Percentiles rank a stretch among this genome's conserved stretches.
Conservation (phyloP, 2,329 filamentous ascomycete genomes). For the Fusarium begoniae region DNA sequence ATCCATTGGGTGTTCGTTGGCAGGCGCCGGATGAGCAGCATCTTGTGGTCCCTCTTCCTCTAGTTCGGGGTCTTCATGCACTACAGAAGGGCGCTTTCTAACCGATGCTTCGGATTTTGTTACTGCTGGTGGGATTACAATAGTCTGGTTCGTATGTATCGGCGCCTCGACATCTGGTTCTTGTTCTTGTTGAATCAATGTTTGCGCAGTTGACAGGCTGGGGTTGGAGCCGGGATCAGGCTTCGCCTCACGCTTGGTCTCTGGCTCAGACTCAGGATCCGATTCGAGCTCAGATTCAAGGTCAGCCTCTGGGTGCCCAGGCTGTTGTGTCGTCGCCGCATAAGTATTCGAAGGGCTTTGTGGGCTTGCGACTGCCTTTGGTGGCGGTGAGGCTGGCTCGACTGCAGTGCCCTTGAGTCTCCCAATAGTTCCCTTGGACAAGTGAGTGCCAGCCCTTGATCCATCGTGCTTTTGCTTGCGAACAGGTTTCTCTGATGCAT, state of each 20-base stretch:
- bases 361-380: slow-evolving; percentile 41
- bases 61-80: slow-evolving; percentile 56
- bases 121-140: neutral
- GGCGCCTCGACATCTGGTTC: neutral
- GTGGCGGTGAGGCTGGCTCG: slow-evolving; percentile 36
- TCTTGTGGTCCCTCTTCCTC: slow-evolving; percentile 47
- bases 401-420: slow-evolving; percentile 60
- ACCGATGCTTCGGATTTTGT: neutral
- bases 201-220: neutral
- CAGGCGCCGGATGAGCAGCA: slow-evolving; percentile 11
- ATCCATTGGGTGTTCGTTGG: slow-evolving; percentile 14
- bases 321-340: neutral
- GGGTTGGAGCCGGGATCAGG: neutral
- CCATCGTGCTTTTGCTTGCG: slow-evolving; percentile 54
- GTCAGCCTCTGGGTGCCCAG: slow-evolving; percentile 2
- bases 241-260: neutral
- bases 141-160: neutral
- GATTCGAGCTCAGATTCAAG: slow-evolving; percentile 10
- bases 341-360: neutral
- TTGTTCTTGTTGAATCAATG: slow-evolving; percentile 2
- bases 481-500: slow-evolving; percentile 51
- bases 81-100: slow-evolving; percentile 54
- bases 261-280: slow-evolving; percentile 19
- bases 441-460: slow-evolving; percentile 55
- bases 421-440: slow-evolving; percentile 63